Conservation (phyloP, 2,329 filamentous ascomycete genomes). For the Aspergillus pseudoviridinutans region DNA sequence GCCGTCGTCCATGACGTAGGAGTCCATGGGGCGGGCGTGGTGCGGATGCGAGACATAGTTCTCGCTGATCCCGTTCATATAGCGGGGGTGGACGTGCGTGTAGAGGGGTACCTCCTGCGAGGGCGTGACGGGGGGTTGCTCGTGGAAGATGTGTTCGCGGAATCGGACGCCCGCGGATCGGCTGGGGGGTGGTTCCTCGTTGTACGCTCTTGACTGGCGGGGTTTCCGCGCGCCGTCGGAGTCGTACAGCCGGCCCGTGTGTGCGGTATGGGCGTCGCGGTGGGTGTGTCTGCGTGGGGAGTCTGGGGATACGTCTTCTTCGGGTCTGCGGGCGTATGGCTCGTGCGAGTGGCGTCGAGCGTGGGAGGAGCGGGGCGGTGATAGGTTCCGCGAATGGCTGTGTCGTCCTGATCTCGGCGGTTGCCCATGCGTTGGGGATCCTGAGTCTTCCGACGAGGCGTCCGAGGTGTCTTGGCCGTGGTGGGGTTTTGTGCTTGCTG, state of each 20-base stretch:
- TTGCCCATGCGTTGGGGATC: conserved; percentile 14
- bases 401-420: conserved; percentile 4
- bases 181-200: conserved; percentile 13
- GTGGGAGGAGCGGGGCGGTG: conserved; percentile 20
- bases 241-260: conserved; percentile 12
- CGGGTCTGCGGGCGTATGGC: conserved; percentile 27
- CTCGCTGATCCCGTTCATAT: conserved; percentile 9
- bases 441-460: conserved; percentile 21
- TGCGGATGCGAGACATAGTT: conserved; percentile 10
- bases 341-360: conserved; percentile 37
- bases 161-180: conserved; percentile 6
- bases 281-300: conserved; percentile 6
- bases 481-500: conserved; percentile 13
- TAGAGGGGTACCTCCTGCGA: conserved; percentile 9
- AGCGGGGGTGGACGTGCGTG: conserved; percentile 12
- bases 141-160: conserved; percentile 15
- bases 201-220: conserved; percentile 7
- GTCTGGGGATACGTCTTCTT: conserved; percentile 26
- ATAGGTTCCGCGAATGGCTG: conserved; percentile 22
- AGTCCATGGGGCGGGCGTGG: conserved; percentile 20
- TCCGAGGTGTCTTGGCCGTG: neutral
- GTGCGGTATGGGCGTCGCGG: conserved; percentile 5
- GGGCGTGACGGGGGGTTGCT: conserved; percentile 8
- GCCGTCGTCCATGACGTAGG: conserved; percentile 21
- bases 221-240: conserved; percentile 16